Evolutionary conservation across 2,329 filamentous ascomycete species (phyloP), one percentile per base, ranked within the genome.

Genomic region (Fusarium sp.): DNA sequence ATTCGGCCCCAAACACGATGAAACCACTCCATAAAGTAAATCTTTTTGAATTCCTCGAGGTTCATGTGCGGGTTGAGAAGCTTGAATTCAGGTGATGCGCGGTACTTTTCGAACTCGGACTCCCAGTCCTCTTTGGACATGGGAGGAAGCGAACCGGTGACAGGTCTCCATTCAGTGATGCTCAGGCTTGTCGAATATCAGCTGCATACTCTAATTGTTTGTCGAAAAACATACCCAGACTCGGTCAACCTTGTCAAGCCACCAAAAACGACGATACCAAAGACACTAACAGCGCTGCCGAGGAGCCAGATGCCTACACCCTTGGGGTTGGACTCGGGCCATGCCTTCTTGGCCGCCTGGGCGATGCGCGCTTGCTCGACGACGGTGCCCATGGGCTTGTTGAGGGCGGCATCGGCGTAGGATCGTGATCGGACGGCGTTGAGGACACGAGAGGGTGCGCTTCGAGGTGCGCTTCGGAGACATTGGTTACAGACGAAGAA

Each of bases 21-120:
- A 38, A 89, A 88, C 95, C 95, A 99, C 81, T 99, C 95, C 95
- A 98, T 98, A 76, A 90, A 99, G 84, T 98, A 99, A 67, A 99
- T 99, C 74, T 95, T 90, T 78, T 98, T 97, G 81, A 98, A 99
- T 75, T 99, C 95, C 55, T 88, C 84, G 53, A 99, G 82, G 29
- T 85, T 89, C 95, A 99, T 99, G 75, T 92, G 86, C 29, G 93
- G 90, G 79, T 99, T 99, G 68, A 99, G 84, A 61, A 93, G 85
- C 72, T 91, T 87, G 79, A 94, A 99, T 77, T 99, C 95, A 61
- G 95, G 95, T 17, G 93, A 97, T 38, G 90, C 86, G 65, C 90
- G 89, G 81, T 99, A 99, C 77, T 96, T 95, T 52, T 88, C 81
- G 78, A 98, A 99, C 72, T 98, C 95, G 64, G 88, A 87, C 68